phyloP scores from a whole-genome alignment of 495 filamentous ascomycete genomes.

The Lasiosphaeris hirsuta region DNA sequence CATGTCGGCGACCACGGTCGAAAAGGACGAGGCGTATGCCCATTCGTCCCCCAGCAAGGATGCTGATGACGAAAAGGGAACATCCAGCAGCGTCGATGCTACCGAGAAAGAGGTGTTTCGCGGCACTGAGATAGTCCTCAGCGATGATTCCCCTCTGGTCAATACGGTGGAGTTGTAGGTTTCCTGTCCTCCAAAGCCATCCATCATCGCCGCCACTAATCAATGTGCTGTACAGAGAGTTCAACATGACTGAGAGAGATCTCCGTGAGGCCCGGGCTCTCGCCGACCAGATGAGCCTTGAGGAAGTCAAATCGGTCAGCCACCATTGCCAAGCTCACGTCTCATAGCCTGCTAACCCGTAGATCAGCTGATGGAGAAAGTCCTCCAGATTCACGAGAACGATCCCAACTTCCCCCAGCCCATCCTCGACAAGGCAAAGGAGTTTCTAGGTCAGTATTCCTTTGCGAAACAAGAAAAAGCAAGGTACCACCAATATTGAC shows the following conservation, averaged over 20 bases:
- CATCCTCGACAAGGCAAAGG: slow-evolving; percentile 29
- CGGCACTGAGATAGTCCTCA: too few relatives aligned
- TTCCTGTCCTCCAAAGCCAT: too few relatives aligned
- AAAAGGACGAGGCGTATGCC: neutral
- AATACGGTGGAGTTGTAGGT: too few relatives aligned
- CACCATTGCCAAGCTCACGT: neutral
- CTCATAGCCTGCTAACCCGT: neutral
- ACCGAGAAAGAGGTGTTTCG: too few relatives aligned
- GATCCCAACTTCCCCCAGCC: slow-evolving; percentile 38
- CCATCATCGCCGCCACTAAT: neutral
- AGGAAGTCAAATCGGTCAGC: slow-evolving; percentile 16
- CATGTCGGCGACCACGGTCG: neutral
- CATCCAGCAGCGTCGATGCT: too few relatives aligned
- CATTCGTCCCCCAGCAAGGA: neutral
- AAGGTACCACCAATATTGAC: neutral
- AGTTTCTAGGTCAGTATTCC: slow-evolving; percentile 28
- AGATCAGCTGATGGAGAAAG: slow-evolving; percentile 28
- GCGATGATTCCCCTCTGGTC: too few relatives aligned
- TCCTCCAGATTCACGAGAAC: slow-evolving; percentile 32
- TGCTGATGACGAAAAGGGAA: neutral
- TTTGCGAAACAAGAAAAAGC: neutral
- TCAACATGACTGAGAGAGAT: slow-evolving; percentile 29
- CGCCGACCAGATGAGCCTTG: slow-evolving; percentile 25
- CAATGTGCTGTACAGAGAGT: neutral
- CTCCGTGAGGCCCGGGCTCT: slow-evolving; percentile 25